A percentile compares a stretch with the other conserved stretches of the same genome.
phyloP scores from a whole-genome alignment of 352 stramenopile genomes.

The Globisporangium canariense region DNA sequence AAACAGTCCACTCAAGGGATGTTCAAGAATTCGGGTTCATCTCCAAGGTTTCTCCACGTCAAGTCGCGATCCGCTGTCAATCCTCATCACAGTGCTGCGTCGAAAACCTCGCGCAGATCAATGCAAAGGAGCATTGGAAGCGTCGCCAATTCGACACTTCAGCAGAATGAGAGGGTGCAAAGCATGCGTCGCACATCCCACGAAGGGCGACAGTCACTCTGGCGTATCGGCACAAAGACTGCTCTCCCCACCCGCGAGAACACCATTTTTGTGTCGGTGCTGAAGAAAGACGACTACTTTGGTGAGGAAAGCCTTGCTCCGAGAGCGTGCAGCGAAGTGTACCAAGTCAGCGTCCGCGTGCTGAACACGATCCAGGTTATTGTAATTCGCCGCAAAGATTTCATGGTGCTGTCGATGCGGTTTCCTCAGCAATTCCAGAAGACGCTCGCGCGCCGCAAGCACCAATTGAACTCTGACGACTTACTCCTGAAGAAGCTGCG shows the following conservation, averaged over 20 bases:
- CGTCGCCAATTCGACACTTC: not conserved
- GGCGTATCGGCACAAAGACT: slow-evolving; percentile 3
- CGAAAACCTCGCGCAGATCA: no score
- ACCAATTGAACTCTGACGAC: slow-evolving; percentile 16
- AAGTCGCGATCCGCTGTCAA: not conserved
- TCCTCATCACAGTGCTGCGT: no score
- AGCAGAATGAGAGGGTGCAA: not conserved
- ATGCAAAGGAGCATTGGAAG: not conserved
- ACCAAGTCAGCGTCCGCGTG: slow-evolving; percentile 56
- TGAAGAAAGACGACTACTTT: slow-evolving; percentile 59
- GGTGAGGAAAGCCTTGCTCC: slow-evolving; percentile 52
- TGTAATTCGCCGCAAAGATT: slow-evolving; percentile 42
- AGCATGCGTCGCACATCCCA: not conserved
- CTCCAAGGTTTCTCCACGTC: not conserved
- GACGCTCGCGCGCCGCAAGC: slow-evolving; percentile 20
- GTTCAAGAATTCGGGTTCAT: not conserved
- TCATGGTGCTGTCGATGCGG: slow-evolving; percentile 31
- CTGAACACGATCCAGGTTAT: slow-evolving; percentile 46
- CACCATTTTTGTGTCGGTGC: slow-evolving; percentile 43
- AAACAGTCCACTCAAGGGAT: slow-evolving; percentile 8
- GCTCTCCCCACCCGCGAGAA: not conserved
- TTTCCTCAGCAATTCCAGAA: slow-evolving; percentile 39
- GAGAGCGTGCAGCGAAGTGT: slow-evolving; percentile 25
- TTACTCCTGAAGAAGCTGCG: slow-evolving; percentile 24
- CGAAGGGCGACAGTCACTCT: slow-evolving; percentile 2